A percentile compares a stretch with the other conserved stretches of the same genome.
phyloP scores from a whole-genome alignment of 2,329 filamentous ascomycete species.

The Calonectria pseudoreteaudii region DNA sequence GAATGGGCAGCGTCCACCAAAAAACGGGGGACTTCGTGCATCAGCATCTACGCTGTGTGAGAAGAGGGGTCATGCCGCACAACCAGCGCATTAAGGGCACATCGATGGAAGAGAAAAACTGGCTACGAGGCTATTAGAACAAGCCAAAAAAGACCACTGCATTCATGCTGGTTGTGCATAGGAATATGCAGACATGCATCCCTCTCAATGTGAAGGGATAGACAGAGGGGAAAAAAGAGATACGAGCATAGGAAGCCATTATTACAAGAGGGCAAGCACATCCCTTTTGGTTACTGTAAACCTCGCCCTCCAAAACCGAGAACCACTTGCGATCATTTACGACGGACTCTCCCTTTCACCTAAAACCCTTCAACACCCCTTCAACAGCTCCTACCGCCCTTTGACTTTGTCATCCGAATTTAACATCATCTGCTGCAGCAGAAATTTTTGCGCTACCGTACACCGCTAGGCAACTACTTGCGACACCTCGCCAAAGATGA shows the following conservation, averaged over 20 bases:
- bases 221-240: not conserved
- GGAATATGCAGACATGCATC: not conserved
- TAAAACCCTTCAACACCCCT: not conserved
- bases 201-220: not conserved
- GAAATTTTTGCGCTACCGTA: not conserved
- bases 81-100: not conserved
- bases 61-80: slow-evolving; percentile 20
- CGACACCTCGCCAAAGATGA: slow-evolving; percentile 31
- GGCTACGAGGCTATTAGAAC: not conserved
- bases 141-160: not conserved
- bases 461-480: not conserved
- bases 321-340: slow-evolving; percentile 4
- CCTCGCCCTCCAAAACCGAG: slow-evolving; percentile 7
- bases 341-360: not conserved
- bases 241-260: not conserved
- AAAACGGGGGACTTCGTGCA: slow-evolving; percentile 32
- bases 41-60: slow-evolving; percentile 3
- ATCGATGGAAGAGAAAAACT: not conserved
- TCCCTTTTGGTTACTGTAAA: slow-evolving; percentile 7
- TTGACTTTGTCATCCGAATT: not conserved
- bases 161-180: not conserved
- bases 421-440: not conserved
- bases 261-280: not conserved
- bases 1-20: slow-evolving; percentile 24
- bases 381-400: not conserved